Base-by-base conservation (phyloP, 2,329 filamentous ascomycete genomes). In the Hypoxylon sp. region DNA sequence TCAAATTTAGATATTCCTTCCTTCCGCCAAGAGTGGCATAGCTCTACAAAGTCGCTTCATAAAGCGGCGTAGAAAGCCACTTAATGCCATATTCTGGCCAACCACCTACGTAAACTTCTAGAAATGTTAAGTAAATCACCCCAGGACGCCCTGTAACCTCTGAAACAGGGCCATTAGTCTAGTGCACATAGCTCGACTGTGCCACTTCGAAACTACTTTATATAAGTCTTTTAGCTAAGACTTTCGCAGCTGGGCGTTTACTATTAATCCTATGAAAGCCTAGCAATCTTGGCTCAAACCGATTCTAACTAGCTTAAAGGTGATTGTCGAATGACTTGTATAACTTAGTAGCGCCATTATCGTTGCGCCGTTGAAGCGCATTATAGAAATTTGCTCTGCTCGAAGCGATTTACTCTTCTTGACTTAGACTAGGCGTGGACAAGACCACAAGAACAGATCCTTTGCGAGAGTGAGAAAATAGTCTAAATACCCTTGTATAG, bases 1-100 rank as follows among this genome's bases (percentile, higher is more conserved):
- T 43, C 38, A 43, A 43, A 43, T 19, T 43, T 43, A 43, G 38
- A 43, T 21, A 17, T 43, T 43, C 7, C 38, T 43, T 43, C 38
- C 17, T 43, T 43, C 38, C 14, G 38, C 38, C 38, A 43, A 43
- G 38, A 43, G 38, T 30, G 28, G 28, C 38, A 41, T 43, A 21
- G 38, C 17, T 17, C n/a, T n/a, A n/a, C 13, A 14, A 21, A 11
- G 21, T 7, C 38, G 17, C 38, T 17, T 43, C 11, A 17, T 21
- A 9, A 43, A 14, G 34, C 13, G 38, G 38, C 38, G 38, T 21
- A 21, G 17, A 43, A 43, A 13, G 38, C 17, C 38, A 17, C 38
- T 21, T 21, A 21, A 21, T 9, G 38, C 38, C 17, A 21, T 21
- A 21, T 14, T 43, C 17, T 21, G 7, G 38, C 38, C 38, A 19